Evolutionary conservation across 352 stramenopile species (phyloP).

Genomic region (Phytophthora chlamydospora): DNA sequence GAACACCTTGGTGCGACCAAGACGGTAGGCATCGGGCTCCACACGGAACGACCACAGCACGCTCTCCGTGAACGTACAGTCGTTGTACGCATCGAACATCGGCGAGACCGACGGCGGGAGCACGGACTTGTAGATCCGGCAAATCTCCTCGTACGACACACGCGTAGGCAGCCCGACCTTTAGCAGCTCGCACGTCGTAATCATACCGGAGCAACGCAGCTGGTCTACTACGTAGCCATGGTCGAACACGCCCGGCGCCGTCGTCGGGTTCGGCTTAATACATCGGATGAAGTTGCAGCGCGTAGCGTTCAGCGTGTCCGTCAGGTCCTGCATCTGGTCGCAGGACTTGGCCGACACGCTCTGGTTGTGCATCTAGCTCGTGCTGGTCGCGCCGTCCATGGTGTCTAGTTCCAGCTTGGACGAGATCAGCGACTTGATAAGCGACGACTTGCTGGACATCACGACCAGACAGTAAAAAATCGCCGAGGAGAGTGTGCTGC

Average conservation of each 20-base stretch:
- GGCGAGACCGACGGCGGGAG: conserved; percentile 72
- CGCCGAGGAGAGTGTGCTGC: no score
- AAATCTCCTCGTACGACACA: conserved; percentile 91
- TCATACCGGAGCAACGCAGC: conserved; percentile 89
- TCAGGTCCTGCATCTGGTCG: conserved; percentile 87
- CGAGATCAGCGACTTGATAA: conserved; percentile 88
- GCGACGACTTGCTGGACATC: conserved; percentile 69
- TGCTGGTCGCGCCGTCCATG: conserved; percentile 47
- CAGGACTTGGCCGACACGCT: conserved; percentile 88
- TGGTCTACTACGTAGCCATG: conserved; percentile 90
- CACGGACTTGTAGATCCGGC: conserved; percentile 86
- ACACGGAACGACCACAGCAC: conserved; percentile 93
- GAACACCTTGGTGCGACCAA: conserved; percentile 91
- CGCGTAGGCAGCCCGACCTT: conserved; percentile 91
- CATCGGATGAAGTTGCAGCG: conserved; percentile 90
- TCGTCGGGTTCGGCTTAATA: conserved; percentile 92
- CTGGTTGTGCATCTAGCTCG: conserved; percentile 51
- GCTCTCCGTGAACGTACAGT: conserved; percentile 87
- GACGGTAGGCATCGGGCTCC: conserved; percentile 82
- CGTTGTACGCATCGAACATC: conserved; percentile 86
- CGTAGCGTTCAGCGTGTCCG: conserved; percentile 86
- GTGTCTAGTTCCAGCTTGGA: conserved; percentile 58
- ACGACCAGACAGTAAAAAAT: no score
- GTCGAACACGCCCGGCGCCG: conserved; percentile 85
- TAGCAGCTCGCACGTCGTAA: conserved; percentile 91